Base-by-base conservation (phyloP, 2,329 filamentous ascomycete species). In the Calonectria pseudoreteaudii region DNA sequence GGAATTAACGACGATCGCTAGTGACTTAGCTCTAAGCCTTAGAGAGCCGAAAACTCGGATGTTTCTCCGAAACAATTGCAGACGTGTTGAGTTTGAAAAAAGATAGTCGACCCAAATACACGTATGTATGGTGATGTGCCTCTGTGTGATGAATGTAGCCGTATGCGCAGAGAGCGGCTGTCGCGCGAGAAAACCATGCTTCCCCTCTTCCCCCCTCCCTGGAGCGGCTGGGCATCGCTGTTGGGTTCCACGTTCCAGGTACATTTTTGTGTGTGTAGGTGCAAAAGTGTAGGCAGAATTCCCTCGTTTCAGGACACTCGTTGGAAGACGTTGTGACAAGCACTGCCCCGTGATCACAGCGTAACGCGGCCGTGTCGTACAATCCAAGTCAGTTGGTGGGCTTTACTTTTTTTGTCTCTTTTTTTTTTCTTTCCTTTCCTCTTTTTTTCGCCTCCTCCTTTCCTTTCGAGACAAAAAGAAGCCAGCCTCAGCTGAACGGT, bases 291-390 rank as follows among this genome's bases (percentile, higher is more conserved):
- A 18, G n/a, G 53, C 36, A 62, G 26, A 36, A n/a, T 41, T 50
- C 49, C 62, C 44, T 47, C 52, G 62, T 64, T 68, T 68, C 66
- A 68, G 70, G 70, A 49, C 50, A 28, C 41, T 13, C 44, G 28
- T 47, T 56, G 65, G 64, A 41, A 28, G 62, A 52, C 53, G 62
- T 65, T 30, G 56, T 36, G 34, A 49, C 31, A 23, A 41, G 56
- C 58, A 56, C 65, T 66, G 56, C 47, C 58, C 66, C 49, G 64
- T 69, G 66, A 58, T 36, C 38, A 31, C 41, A 58, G 34, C 64
- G 71, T 75, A 74, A 74, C 72, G 53, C 34, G 60, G 50, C 69
- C 66, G n/a, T 44, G 65, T 65, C 73, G 60, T 44, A 66, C 49
- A 58, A 76, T 70, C 56, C 56, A 58, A 58, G 53, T 28, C 65